Evolutionary conservation across 371 early-diverging fungal species (phyloP).

Genomic region (Mortierella sp.): DNA sequence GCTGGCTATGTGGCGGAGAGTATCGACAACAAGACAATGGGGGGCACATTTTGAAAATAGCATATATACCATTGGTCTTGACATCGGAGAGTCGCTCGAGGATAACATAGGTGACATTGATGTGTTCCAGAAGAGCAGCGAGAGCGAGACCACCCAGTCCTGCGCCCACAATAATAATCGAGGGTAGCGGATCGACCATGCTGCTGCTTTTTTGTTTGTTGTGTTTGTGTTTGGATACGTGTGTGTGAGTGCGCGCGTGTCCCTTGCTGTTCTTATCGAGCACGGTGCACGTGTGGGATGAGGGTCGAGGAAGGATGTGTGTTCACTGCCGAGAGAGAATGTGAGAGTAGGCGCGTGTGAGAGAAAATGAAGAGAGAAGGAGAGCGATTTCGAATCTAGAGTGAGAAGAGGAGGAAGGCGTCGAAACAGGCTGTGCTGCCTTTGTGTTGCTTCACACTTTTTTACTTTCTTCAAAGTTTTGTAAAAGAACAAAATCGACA

Average conservation of each 20-base stretch:
- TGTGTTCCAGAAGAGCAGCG: constrained; percentile 9
- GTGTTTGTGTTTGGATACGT: not conserved
- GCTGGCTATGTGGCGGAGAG: no score
- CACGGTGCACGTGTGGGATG: not conserved
- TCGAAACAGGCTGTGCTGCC: not conserved
- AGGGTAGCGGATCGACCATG: constrained; percentile 8
- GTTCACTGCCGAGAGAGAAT: not conserved
- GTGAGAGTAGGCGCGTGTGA: not conserved
- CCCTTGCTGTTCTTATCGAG: not conserved
- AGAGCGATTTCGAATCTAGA: not conserved
- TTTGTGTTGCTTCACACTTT: not conserved
- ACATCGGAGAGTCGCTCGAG: not conserved
- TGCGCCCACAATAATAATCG: constrained; percentile 19
- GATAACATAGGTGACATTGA: not conserved
- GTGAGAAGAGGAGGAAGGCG: not conserved
- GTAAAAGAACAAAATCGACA: not conserved
- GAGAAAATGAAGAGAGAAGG: no score
- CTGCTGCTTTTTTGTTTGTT: not conserved
- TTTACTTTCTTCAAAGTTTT: not conserved
- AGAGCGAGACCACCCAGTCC: constrained; percentile 15
- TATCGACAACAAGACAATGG: no score
- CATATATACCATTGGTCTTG: constrained; percentile 6
- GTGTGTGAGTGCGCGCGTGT: not conserved
- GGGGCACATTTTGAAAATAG: no score
- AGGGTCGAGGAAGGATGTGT: not conserved